Evolutionary conservation across 768 basidiomycete genomes (phyloP), one percentile per base, ranked within the genome.

Genomic region (Stropharia rugosoannulata): DNA sequence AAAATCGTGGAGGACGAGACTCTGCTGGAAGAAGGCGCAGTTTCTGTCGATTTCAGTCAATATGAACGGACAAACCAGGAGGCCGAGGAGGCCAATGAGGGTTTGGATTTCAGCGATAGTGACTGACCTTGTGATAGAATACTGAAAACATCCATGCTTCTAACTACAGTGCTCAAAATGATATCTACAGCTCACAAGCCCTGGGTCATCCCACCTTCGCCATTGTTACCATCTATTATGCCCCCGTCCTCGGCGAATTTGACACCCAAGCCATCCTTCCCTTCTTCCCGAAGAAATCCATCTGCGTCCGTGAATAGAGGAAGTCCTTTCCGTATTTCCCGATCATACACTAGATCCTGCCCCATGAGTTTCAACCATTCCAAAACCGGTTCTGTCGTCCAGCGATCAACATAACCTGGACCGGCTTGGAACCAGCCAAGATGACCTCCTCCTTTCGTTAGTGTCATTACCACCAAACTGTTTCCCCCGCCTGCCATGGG

Each of bases 1-100:
- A 82, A 75, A 54, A 82, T 83, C 62, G 77, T 95, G 35, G 87
- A 91, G 45, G 96, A 98, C 52, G 90, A 91, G 59, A 79, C 72
- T 12, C 76, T 95, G 37, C 70, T 88, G 65, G 95, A 98, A 69
- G 96, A 95, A 66, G 95, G 85, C 22, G 82, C 85, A 0, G 84
- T 89, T 51, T 91, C 90, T 18, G 92, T 98, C 49, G 95, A 98
- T 68, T 70, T 92, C 64, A 90, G 86, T 61, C 89, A 95, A 68
- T 99, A 95, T 64, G 89, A 94, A 53, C 80, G 95, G 59, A 80
- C 78, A 39, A 76, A 75, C 43, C 64, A 75, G 22, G 78, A 81
- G 43, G 68, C 49, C 11, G 59, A 87, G 76, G 88, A 92, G 32
- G 84, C 88, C 57, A 85, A 87, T 49, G 86, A 86, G 57, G 81